Evolutionary conservation across 768 basidiomycete species (phyloP), one percentile per base, ranked within the genome.

Genomic region (Pulveroboletus sp.): DNA sequence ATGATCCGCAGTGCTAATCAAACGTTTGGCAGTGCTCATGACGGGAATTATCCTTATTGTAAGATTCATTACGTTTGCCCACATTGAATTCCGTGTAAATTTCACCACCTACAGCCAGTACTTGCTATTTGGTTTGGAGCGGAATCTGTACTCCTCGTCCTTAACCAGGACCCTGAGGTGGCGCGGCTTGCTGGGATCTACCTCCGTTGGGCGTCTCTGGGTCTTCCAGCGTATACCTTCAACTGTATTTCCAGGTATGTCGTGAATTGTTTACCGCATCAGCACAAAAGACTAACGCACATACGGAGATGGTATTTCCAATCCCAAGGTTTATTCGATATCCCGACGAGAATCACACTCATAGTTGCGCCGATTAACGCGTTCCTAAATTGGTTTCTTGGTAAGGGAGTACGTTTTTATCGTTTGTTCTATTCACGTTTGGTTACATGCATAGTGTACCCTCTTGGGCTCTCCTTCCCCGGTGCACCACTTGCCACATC

Each of bases 401-500:
- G 87, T 87, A 60, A 15, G 72, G 15, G 11, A 38, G 51, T 41
- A 44, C 27, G 8, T 27, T 43, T 2, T 4, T 18, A 32, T 36
- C 32, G 7, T 38, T 40, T 43, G 26, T 15, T 38, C 31, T 38
- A 27, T 17, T 54, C 43, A 59, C n/a, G 12, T 18, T 46, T n/a
- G 26, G 27, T 26, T 27, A 17, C 18, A n/a, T 31, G 35, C 17
- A 0, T 37, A 69, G 67, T 69, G 1, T 61, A 78, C 32, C 72
- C 81, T 5, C 71, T 96, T 49, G 76, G 87, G 12, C 73, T 97
- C 3, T 94, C 94, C 1, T 99, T 90, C 69, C 81, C 89, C 45
- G 95, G 95, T 12, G 95, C 93, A 4, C 95, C 95, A 0, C 75
- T 97, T 17, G 88, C 94, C 2, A 93, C 93, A 2, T 83, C 88